Evolutionary conservation across 768 basidiomycete genomes (phyloP).

Genomic region (Collybia sordida): DNA sequence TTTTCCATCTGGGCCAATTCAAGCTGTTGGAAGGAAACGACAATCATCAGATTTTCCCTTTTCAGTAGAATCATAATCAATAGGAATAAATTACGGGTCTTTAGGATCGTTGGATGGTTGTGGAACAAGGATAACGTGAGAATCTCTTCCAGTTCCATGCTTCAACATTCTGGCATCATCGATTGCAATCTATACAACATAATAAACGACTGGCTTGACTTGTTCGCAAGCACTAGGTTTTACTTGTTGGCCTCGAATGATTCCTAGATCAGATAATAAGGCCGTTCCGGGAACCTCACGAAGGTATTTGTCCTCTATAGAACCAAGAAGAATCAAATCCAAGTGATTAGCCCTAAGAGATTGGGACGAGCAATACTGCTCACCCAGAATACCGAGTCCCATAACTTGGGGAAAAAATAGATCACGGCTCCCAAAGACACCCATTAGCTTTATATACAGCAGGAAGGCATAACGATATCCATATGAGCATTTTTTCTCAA

Average conservation of each 20-base stretch:
- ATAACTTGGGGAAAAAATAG: constrained; percentile 16
- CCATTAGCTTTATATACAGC: no score
- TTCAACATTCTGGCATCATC: constrained; percentile 33
- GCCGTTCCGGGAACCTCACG: constrained; percentile 39
- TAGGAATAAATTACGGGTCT: constrained; percentile 34
- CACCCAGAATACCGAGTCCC: constrained; percentile 38
- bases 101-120: constrained; percentile 43
- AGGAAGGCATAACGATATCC: no score
- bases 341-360: background rate
- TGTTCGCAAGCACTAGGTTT: background rate
- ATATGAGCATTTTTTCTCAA: no score
- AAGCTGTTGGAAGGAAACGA: constrained; percentile 21
- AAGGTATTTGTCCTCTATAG: constrained; percentile 35
- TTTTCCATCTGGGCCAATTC: constrained; percentile 46
- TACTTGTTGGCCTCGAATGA: constrained; percentile 34
- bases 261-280: constrained; percentile 36
- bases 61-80: background rate
- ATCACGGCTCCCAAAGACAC: no score
- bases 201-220: background rate
- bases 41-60: background rate
- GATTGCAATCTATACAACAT: constrained; percentile 23
- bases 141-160: constrained; percentile 33
- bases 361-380: background rate
- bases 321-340: background rate
- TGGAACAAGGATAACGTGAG: constrained; percentile 39